A percentile compares a stretch with the other conserved stretches of the same genome.
Conservation (phyloP, 129 eudicot species). For the Chrysanthemum seticuspe region DNA sequence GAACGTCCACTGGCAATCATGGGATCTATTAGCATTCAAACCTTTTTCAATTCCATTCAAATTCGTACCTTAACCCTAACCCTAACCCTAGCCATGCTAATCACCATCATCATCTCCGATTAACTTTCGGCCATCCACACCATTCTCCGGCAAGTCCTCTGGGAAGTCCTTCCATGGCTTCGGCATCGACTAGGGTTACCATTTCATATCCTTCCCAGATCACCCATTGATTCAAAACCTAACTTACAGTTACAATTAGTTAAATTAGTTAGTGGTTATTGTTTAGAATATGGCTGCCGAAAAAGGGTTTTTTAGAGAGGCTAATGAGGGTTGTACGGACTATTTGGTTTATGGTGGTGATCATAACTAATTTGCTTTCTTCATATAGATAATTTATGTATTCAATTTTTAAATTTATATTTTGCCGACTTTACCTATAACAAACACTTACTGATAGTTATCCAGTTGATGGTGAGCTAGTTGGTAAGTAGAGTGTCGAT, state of each 20-base stretch:
- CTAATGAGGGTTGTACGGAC: slow-evolving; percentile 60
- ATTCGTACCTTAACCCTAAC: neutral
- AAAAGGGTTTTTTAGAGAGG: slow-evolving; percentile 57
- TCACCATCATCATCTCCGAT: neutral
- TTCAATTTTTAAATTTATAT: too few species aligned
- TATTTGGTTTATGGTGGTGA: slow-evolving; percentile 73
- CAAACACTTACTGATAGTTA: too few species aligned
- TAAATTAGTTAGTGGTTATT: too few species aligned
- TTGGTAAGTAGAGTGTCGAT: too few species aligned
- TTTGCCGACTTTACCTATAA: too few species aligned
- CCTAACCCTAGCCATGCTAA: slow-evolving; percentile 47
- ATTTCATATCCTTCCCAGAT: slow-evolving; percentile 32
- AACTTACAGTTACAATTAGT: too few species aligned
- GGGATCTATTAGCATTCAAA: neutral
- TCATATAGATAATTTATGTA: too few species aligned
- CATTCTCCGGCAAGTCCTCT: slow-evolving; percentile 24
- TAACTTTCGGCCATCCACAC: neutral
- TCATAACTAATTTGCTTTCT: slow-evolving; percentile 33
- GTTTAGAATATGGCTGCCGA: slow-evolving; percentile 29
- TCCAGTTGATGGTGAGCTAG: too few species aligned
- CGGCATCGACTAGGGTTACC: slow-evolving; percentile 50
- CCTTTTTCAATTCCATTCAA: slow-evolving; percentile 7
- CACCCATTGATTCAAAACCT: slow-evolving; percentile 12
- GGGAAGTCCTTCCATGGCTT: slow-evolving; percentile 33
- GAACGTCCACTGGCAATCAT: too few species aligned